Conservation (phyloP, 1,284 basidiomycete genomes). For the Anthracocystis panici-leucophaei region DNA sequence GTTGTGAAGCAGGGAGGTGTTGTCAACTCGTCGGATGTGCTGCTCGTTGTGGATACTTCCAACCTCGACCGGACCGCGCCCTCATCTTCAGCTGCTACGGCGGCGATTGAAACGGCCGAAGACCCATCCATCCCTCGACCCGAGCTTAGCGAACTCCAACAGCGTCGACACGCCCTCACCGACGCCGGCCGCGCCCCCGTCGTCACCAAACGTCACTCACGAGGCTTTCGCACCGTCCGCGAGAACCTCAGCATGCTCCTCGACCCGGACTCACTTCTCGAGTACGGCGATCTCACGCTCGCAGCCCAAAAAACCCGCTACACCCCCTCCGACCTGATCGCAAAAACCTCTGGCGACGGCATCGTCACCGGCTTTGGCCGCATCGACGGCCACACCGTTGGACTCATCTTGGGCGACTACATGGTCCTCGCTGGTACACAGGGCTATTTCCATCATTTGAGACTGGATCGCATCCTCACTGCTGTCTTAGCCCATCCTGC, state of each 20-base stretch:
- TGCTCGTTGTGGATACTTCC: conserved; percentile 26
- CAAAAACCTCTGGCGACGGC: conserved; percentile 48
- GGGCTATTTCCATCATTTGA: conserved; percentile 52
- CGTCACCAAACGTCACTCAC: conserved; percentile 41
- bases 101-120: neutral
- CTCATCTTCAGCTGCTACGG: neutral
- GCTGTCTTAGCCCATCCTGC: conserved; percentile 32
- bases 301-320: conserved; percentile 41
- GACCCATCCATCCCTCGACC: conserved; percentile 29
- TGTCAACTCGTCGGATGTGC: conserved; percentile 22
- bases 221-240: conserved; percentile 47
- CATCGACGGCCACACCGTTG: conserved; percentile 26
- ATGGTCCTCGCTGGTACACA: conserved; percentile 56
- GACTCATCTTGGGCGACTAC: conserved; percentile 48
- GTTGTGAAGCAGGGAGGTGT: conserved; percentile 24
- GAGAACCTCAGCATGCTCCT: conserved; percentile 49
- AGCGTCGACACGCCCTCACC: conserved; percentile 9
- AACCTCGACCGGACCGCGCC: neutral
- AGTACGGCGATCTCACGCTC: conserved; percentile 49
- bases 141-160: conserved; percentile 31
- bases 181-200: conserved; percentile 25
- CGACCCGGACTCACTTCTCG: conserved; percentile 43
- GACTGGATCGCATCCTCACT: conserved; percentile 50
- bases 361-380: conserved; percentile 51
- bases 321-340: conserved; percentile 19